Evolutionary conservation across 1,284 basidiomycete genomes (phyloP).

Genomic region (Heimioporus retisporus): DNA sequence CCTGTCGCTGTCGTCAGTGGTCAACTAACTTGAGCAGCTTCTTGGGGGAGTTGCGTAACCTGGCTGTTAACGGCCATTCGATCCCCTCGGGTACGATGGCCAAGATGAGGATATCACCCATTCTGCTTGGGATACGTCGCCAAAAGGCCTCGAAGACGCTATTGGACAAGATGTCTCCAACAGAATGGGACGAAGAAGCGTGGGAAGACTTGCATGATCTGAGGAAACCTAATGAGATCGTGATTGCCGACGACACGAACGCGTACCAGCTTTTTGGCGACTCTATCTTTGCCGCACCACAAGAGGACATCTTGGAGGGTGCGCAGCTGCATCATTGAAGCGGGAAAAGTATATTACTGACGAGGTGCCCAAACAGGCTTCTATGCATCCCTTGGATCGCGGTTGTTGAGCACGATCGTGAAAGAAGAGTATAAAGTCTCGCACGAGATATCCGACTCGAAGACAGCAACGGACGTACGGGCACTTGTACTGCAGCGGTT

Average conservation of each 20-base stretch:
- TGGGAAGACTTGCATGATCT: slow-evolving; percentile 77
- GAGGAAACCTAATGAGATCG: slow-evolving; percentile 68
- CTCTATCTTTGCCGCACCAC: slow-evolving; percentile 85
- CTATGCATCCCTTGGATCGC: slow-evolving; percentile 75
- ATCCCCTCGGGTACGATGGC: slow-evolving; percentile 67
- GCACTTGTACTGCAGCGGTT: slow-evolving; percentile 87
- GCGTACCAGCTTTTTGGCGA: slow-evolving; percentile 83
- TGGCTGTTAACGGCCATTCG: slow-evolving; percentile 80
- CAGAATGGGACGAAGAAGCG: slow-evolving; percentile 69
- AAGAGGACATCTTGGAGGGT: slow-evolving; percentile 91
- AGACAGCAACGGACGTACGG: slow-evolving; percentile 61
- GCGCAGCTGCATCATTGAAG: slow-evolving; percentile 18
- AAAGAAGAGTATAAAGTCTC: slow-evolving; percentile 79
- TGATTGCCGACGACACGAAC: slow-evolving; percentile 86
- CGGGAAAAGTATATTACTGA: not conserved
- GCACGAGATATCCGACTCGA: slow-evolving; percentile 61
- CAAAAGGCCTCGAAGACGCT: slow-evolving; percentile 48
- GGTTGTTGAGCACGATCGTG: slow-evolving; percentile 76
- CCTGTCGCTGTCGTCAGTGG: not conserved
- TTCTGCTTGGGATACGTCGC: slow-evolving; percentile 75
- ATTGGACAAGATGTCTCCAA: slow-evolving; percentile 49
- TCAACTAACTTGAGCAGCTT: slow-evolving; percentile 60
- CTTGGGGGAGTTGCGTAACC: slow-evolving; percentile 84
- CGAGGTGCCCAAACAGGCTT: slow-evolving; percentile 56
- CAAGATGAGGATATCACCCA: slow-evolving; percentile 77